Evolutionary conservation across 257 asterid genomes (phyloP), one percentile per base, ranked within the genome.

Genomic region (Gynochthodes officinalis): DNA sequence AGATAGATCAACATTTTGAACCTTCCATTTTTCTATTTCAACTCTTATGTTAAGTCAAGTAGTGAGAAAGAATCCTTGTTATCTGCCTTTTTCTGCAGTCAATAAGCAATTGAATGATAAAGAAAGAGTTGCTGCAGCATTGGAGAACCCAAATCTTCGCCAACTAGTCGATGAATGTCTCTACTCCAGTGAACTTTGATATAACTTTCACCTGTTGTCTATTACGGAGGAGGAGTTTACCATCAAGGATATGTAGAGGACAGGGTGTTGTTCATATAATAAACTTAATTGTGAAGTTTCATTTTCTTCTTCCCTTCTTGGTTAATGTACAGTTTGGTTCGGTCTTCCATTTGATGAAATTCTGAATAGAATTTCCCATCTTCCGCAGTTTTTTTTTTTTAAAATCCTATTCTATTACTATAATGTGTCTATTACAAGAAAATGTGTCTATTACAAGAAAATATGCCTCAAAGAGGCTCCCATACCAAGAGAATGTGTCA

Each of bases 101-200:
- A 90, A 93, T 68, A 93, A 93, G 84, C 98, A 90, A 90, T 68
- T 93, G 63, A 93, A 89, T 73, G 98, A 93, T 72, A 93, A 90
- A 83, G 98, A 93, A 78, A 88, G 98, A 76, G 88, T 90, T 66
- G 97, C 96, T 75, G 97, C 98, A 37, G 98, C 97, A 5, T 71
- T 89, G 80, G 97, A 93, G 89, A 93, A 82, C 78, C 98, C 98
- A 12, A 89, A 93, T 78, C 93, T 93, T 76, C 96, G 96, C 77
- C 97, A 90, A 70, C 97, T 93, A 33, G 98, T 93, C 3, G 89
- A 89, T n/a, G 97, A 87, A 76, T 93, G 98, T 73, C 89, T 93
- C 32, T 89, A 82, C 77, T 89, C 98, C 14, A 85, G 84, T 73
- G 98, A 93, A 81, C 93, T 93, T 44, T 93, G 73, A 48, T 68